Conservation (phyloP, 2,329 filamentous ascomycete species). For the Coniochaeta sp. region DNA sequence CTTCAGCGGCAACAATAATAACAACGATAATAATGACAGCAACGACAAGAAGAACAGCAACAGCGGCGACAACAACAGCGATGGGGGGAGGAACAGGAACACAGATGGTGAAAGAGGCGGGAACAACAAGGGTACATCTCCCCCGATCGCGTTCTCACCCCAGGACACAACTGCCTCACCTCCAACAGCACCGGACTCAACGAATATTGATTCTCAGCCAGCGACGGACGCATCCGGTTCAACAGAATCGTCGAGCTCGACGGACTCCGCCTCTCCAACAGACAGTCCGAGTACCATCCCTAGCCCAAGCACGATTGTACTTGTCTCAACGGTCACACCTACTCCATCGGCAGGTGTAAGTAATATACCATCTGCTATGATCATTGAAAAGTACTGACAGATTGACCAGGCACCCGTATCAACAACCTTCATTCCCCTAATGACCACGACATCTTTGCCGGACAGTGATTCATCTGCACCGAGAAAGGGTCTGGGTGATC, state of each 20-base stretch:
- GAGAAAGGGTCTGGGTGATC: slow-evolving; percentile 2
- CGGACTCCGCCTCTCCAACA: background rate
- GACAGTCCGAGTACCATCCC: slow-evolving; percentile 1
- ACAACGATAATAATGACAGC: slow-evolving; percentile 5
- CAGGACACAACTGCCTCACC: background rate
- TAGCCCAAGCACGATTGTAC: slow-evolving; percentile 8
- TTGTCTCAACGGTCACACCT: slow-evolving; percentile 8
- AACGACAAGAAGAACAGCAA: background rate
- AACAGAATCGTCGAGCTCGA: background rate
- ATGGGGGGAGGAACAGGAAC: slow-evolving; percentile 3
- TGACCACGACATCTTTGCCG: slow-evolving; percentile 4
- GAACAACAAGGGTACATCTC: background rate
- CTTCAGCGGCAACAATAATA: slow-evolving; percentile 2
- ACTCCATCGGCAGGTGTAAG: slow-evolving; percentile 4
- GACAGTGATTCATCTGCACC: slow-evolving; percentile 2
- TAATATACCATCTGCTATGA: background rate
- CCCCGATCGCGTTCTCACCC: background rate
- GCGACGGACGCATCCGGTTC: background rate
- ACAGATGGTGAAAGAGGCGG: background rate
- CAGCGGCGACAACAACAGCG: background rate
- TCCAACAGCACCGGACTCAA: background rate
- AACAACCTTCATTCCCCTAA: slow-evolving; percentile 8
- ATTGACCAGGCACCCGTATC: background rate
- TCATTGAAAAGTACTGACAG: background rate
- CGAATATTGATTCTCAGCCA: background rate